A percentile compares a stretch with the other conserved stretches of the same genome.
Evolutionary conservation across 1,284 basidiomycete species (phyloP).

Genomic region (Papiliotrema terrestris): DNA sequence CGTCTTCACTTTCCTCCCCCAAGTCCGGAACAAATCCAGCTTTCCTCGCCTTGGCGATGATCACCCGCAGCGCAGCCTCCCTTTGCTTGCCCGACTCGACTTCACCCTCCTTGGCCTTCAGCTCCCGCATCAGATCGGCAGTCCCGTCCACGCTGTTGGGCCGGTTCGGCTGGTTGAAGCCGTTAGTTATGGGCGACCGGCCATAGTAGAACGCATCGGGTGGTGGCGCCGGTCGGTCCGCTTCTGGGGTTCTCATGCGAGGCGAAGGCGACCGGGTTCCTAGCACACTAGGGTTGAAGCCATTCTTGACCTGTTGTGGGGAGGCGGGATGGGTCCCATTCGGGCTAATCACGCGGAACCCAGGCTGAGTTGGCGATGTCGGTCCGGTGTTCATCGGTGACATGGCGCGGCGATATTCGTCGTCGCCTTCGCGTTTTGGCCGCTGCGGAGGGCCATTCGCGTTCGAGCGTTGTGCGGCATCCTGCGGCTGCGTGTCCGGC

Average conservation of each 20-base stretch:
- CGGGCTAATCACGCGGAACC: constrained; percentile 58
- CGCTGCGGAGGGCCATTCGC: constrained; percentile 55
- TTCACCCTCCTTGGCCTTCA: constrained; percentile 76
- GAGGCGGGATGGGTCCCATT: constrained; percentile 22
- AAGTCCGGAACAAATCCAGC: constrained; percentile 71
- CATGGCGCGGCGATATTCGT: constrained; percentile 49
- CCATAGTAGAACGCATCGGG: constrained; percentile 61
- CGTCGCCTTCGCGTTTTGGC: constrained; percentile 65
- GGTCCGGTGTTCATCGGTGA: constrained; percentile 51
- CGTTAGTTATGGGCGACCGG: constrained; percentile 57
- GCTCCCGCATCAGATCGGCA: constrained; percentile 68
- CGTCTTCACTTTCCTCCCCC: constrained; percentile 33
- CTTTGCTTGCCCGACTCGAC: constrained; percentile 72
- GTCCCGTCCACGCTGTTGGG: constrained; percentile 55
- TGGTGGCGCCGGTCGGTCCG: constrained; percentile 39
- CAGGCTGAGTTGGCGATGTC: constrained; percentile 47
- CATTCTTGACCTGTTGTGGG: constrained; percentile 21
- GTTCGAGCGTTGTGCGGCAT: background rate
- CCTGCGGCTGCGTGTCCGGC: constrained; percentile 15
- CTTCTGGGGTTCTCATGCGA: constrained; percentile 30
- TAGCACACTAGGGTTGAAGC: constrained; percentile 40
- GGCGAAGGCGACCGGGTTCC: constrained; percentile 44
- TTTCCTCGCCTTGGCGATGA: constrained; percentile 70
- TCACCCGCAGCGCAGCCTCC: constrained; percentile 82
- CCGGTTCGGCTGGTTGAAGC: constrained; percentile 43